Conservation (phyloP, 345 rosid species). For the Populus deltoides region DNA sequence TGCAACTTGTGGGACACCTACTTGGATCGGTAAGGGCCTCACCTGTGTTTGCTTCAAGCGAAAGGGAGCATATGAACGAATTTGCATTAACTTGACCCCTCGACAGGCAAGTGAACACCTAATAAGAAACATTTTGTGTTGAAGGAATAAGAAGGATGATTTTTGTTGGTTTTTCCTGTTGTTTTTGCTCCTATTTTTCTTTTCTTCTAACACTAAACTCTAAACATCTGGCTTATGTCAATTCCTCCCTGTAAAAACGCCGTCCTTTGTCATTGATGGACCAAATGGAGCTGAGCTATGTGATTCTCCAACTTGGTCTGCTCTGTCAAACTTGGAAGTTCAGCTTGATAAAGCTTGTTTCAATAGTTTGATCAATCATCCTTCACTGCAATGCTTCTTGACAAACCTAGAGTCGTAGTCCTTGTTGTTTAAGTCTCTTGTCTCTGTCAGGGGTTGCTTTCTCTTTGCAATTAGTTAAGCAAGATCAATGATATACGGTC, state of each 20-base stretch:
- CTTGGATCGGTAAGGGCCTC: slow-evolving; percentile 82
- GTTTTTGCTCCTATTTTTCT: neutral
- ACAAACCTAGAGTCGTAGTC: neutral
- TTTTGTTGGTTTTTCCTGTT: neutral
- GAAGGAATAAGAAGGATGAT: no score
- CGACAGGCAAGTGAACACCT: slow-evolving; percentile 52
- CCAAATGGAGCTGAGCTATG: neutral
- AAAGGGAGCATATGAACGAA: slow-evolving; percentile 66
- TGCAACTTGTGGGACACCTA: slow-evolving; percentile 56
- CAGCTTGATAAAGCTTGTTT: neutral
- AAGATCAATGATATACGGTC: neutral
- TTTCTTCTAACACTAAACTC: neutral
- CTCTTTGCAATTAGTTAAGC: neutral
- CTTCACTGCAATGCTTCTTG: neutral
- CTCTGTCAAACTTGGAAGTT: neutral
- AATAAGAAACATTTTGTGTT: neutral
- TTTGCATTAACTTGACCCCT: slow-evolving; percentile 75
- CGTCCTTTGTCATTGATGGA: neutral
- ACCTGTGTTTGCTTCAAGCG: slow-evolving; percentile 90
- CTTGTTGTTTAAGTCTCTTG: neutral
- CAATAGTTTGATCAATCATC: neutral
- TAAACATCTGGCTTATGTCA: neutral
- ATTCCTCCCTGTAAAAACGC: neutral
- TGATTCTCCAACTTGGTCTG: neutral
- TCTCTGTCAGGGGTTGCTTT: neutral